Evolutionary conservation across 1,139 yeast species (phyloP), one percentile per base, ranked within the genome.

Genomic region (Lodderomyces elongisporus): DNA sequence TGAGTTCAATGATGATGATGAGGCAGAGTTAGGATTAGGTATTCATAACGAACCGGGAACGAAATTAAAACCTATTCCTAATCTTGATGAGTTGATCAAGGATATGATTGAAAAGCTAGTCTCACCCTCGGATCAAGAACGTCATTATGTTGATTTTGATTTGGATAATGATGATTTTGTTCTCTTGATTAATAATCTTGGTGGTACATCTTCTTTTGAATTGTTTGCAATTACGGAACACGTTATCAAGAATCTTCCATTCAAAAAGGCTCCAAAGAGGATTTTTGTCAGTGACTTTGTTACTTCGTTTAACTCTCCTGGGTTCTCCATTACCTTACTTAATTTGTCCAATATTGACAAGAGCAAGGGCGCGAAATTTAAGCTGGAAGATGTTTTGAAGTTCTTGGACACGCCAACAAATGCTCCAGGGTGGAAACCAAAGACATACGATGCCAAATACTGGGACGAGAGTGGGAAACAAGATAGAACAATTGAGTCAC

Each of bases 1-100:
- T 25, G 66, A 62, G 28, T 60, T 63, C 41, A 61, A 70, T 28
- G 59, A 55, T 4, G 54, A 51, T 3, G 60, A 74, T 36, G 88
- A 85, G 54, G 81, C 83, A 47, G 97, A 89, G 57, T 69, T 89
- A 42, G 97, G 97, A 17, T 81, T 89, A 78, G 97, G 97, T 32
- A 89, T 89, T 42, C 97, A 89, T 58, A 89, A 89, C 51, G 97
- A 89, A 54, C 93, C 96, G 0, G 96, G 96, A 37, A 67, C 75
- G 43, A 75, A 81, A 45, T 57, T 83, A 30, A 69, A 75, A 14
- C 91, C 93, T 27, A 76, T 88, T 45, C 94, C 95, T 16, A 52
- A 71, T 2, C 72, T 83, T 33, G 78, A 74, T 27, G 70, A 68
- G 1, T 60, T 85, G 36, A 58, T 79, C 34, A 62, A 66, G 26